Evolutionary conservation across 345 rosid genomes (phyloP), one percentile per base, ranked within the genome.

Genomic region (Iberis pinnata): DNA sequence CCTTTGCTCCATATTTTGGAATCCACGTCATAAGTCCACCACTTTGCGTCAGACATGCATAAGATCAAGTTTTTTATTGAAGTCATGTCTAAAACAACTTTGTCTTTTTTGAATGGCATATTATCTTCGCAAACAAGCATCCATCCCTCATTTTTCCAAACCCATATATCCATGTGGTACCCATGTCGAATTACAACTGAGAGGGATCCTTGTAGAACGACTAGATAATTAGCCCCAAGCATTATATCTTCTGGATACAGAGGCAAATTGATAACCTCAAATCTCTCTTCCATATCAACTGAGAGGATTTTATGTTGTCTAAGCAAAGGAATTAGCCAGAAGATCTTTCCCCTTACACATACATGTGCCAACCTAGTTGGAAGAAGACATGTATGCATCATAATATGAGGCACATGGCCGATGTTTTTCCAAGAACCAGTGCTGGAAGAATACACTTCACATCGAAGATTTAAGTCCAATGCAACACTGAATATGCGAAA

Each of bases 371-470:
- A n/a, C n/a, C n/a, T n/a, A n/a, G n/a, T n/a, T n/a, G n/a, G n/a
- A n/a, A 51, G 8, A 20, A 19, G 49, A 68, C 22, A 7, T 42
- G 45, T 7, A 44, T 25, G 2, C 74, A 56, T 65, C 5, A 74
- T 71, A 22, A 3, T 2, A 22, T 6, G 25, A 42, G 68, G 71
- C 27, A 60, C 71, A 4, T 1, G 25, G 27, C 77, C 77, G n/a
- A 69, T 60, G 14, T 50, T 36, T 52, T 58, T 41, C 77, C 74
- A 73, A 13, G 46, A 62, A 40, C 74, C 56, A 12, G 46, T 50
- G 39, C 14, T 64, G 4, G 77, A 73, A 6, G 69, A 64, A 51
- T 56, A 73, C 16, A 73, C 61, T 58, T 69, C 77, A 43, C 71
- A 69, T 42, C 44, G 64, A n/a, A 7, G 4, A 0, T 13, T 57